Evolutionary conservation across 1,284 basidiomycete species (phyloP).

Genomic region (Uromyces viciae-fabae): DNA sequence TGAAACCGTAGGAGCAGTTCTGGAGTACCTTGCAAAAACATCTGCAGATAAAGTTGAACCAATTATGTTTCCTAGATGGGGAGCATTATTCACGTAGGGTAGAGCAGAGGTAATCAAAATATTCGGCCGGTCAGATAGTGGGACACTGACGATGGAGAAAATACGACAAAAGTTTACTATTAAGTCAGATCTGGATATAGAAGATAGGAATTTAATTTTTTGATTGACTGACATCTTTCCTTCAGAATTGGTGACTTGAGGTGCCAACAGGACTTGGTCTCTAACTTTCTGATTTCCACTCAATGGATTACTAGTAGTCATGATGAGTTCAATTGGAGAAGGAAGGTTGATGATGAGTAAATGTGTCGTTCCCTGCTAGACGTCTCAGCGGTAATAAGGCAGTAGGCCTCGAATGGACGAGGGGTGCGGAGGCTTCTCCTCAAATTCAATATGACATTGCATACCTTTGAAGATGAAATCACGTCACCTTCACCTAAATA

Average conservation of each 20-base stretch:
- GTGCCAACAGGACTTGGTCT: not conserved
- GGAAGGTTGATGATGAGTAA: no score
- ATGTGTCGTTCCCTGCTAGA: no score
- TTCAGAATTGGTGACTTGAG: constrained; percentile 25
- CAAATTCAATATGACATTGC: no score
- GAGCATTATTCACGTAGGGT: constrained; percentile 97
- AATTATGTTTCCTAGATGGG: constrained; percentile 96
- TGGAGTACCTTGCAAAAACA: constrained; percentile 80
- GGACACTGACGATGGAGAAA: constrained; percentile 63
- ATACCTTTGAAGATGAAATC: no score
- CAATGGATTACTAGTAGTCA: not conserved
- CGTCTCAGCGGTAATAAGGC: no score
- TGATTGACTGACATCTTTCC: constrained; percentile 32
- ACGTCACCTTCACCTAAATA: no score
- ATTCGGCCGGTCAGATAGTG: constrained; percentile 77
- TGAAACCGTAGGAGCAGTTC: constrained; percentile 68
- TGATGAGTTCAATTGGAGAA: no score
- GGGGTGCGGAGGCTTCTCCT: no score
- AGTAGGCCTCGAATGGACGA: no score
- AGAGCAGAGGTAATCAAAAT: constrained; percentile 91
- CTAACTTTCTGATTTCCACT: constrained; percentile 5
- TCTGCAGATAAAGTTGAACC: constrained; percentile 93
- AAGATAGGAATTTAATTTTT: not conserved
- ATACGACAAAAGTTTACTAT: not conserved
- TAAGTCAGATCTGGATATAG: not conserved